Conservation (phyloP, 2,329 filamentous ascomycete species). For the Monilinia aucupariae region DNA sequence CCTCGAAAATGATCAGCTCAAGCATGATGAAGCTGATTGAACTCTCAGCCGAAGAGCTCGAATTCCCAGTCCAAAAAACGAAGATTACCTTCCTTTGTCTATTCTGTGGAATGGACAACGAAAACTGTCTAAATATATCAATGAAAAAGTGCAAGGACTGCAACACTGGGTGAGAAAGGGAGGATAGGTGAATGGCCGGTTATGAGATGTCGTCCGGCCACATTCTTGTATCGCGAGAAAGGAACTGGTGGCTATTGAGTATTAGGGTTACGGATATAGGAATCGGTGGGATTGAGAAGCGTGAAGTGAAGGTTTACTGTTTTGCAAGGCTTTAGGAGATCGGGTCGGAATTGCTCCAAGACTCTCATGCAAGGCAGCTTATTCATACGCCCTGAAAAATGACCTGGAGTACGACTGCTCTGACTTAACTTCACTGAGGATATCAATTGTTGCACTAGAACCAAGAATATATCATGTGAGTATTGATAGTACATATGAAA, state of each 20-base stretch:
- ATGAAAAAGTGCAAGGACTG: neutral
- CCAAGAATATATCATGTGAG: neutral
- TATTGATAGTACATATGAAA: neutral
- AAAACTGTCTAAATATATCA: neutral
- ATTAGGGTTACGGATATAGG: no score
- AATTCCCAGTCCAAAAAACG: neutral
- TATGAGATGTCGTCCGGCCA: neutral
- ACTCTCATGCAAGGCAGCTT: no score
- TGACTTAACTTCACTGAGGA: neutral
- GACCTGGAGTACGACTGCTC: no score
- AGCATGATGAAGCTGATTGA: neutral
- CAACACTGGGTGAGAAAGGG: neutral
- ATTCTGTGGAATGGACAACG: neutral
- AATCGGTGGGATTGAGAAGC: no score
- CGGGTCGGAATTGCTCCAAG: no score
- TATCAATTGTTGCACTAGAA: no score
- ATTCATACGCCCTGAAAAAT: no score
- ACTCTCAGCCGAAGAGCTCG: neutral
- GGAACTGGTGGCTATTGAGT: neutral
- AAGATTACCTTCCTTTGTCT: neutral
- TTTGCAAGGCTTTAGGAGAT: no score
- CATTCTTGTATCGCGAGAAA: neutral
- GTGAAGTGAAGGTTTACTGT: neutral
- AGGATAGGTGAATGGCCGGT: neutral
- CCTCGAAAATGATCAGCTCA: neutral